Base-by-base conservation (phyloP, 371 early-diverging fungal genomes). In the Blastocladiella emersonii region DNA sequence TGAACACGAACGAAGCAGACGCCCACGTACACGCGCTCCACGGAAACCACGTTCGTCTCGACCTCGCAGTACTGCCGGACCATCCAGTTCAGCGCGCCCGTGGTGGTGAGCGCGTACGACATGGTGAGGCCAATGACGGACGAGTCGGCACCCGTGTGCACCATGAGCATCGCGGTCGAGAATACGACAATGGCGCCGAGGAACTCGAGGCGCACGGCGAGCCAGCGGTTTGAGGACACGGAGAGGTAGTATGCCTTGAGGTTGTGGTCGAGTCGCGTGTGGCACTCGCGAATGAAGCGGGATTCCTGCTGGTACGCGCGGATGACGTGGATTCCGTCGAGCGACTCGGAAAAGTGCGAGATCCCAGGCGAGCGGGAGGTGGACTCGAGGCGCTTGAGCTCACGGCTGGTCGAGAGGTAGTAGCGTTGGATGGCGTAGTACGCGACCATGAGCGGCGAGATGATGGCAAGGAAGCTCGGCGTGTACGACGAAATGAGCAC, bases 181-280 rank as follows among this genome's bases (percentile, higher is more conserved):
- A 79, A 77, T 0, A 81, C 73, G 65, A 80, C 64, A 57, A 76
- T 61, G 1, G 79, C 65, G 21, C 85, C 81, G 49, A 87, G 75
- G 43, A 88, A 77, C 71, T 96, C 91, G 32, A 95, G 79, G 37
- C 95, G 86, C 19, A 94, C 82, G 37, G 93, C 92, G 23, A 95
- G 70, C 80, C 97, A 97, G 45, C 95, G 89, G 63, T 92, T 92
- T 57, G 85, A 79, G 0, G 83, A 77, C 37, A 92, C 73, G 7
- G 81, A 84, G 2, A 91, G 87, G 72, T 85, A 89, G 65, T 86
- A 88, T 0, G 90, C 91, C 49, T 79, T 78, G 65, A 83, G 84
- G 69, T 91, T 92, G 64, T 74, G 72, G 66, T 93, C 95, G 39
- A 92, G 67, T 56, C 83, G 77, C n/a, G 65, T 59, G 64, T 88